Evolutionary conservation across 75 land plant species (phyloP).

Genomic region (Isoetes taiwanensis): DNA sequence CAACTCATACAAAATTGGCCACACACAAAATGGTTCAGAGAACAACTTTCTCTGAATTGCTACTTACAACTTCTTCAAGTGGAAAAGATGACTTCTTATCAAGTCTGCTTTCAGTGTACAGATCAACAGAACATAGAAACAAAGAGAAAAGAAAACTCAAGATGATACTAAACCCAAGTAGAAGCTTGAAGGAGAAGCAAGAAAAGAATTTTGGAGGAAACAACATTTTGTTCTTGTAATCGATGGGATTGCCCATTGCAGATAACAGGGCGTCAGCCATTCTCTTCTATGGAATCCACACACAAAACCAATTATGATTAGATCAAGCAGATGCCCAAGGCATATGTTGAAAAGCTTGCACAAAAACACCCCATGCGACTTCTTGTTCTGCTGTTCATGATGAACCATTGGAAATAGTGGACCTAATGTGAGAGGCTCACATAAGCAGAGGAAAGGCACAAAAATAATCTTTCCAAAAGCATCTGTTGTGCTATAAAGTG

Average conservation of each 20-base stretch:
- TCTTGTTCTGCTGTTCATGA: background rate
- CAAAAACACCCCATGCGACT: background rate
- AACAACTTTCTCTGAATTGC: too few relatives aligned
- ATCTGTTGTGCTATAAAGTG: background rate
- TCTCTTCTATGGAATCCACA: background rate
- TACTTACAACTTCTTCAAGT: too few relatives aligned
- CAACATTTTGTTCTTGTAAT: background rate
- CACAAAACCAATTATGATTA: background rate
- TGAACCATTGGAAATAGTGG: background rate
- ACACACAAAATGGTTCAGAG: too few relatives aligned
- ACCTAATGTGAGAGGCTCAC: constrained; percentile 4
- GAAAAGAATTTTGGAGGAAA: background rate
- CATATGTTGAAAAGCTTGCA: background rate
- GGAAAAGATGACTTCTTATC: background rate
- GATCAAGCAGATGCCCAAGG: background rate
- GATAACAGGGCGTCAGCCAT: constrained; percentile 2
- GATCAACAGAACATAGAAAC: background rate
- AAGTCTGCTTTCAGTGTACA: background rate
- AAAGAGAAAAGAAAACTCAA: background rate
- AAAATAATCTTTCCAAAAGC: background rate
- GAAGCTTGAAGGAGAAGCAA: background rate
- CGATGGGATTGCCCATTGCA: background rate
- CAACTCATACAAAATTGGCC: too few relatives aligned
- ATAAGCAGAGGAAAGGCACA: background rate
- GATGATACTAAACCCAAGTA: background rate